These are phyloP conservation scores for Lecanicillium sp. DNA, from an alignment of 2,329 filamentous ascomycete species.

Conservation along the genomic window DNA sequence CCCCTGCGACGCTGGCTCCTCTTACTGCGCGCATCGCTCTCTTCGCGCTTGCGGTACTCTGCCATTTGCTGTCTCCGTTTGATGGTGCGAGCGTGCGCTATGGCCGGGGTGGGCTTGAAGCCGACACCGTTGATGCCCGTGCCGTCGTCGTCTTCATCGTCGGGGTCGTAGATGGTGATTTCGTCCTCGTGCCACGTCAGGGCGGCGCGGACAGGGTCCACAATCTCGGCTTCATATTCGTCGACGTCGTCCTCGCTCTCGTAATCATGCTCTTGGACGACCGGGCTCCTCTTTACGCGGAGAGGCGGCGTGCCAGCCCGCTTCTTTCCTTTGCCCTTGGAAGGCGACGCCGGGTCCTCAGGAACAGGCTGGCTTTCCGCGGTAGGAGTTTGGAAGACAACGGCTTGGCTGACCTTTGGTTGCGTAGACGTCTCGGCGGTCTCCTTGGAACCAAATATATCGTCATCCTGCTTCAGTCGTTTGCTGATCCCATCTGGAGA, in stretches of 20 bases:
- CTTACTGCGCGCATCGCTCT: conserved; percentile 49
- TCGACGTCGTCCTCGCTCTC: conserved; percentile 19
- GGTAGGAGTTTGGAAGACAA: no score
- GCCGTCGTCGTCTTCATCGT: conserved; percentile 59
- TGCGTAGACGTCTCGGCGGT: no score
- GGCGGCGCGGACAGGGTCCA: conserved; percentile 49
- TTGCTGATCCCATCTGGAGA: neutral
- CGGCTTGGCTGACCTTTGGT: no score
- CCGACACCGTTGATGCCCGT: conserved; percentile 61
- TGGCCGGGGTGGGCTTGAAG: conserved; percentile 55
- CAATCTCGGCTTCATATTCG: conserved; percentile 28
- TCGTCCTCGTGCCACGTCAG: conserved; percentile 63
- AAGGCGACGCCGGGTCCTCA: no score
- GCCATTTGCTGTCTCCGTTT: conserved; percentile 54
- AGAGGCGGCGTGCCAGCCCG: conserved; percentile 32
- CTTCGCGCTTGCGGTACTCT: conserved; percentile 54
- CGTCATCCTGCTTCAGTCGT: conserved; percentile 18
- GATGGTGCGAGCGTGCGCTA: conserved; percentile 49
- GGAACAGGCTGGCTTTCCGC: no score
- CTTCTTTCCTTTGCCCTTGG: conserved; percentile 13
- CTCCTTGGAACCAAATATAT: no score
- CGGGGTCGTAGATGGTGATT: conserved; percentile 58
- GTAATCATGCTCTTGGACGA: conserved; percentile 10
- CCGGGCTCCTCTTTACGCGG: conserved; percentile 14
- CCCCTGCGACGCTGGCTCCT: conserved; percentile 43